Evolutionary conservation across 495 filamentous ascomycete genomes (phyloP).

Genomic region (Hyaloscypha hepaticicola): DNA sequence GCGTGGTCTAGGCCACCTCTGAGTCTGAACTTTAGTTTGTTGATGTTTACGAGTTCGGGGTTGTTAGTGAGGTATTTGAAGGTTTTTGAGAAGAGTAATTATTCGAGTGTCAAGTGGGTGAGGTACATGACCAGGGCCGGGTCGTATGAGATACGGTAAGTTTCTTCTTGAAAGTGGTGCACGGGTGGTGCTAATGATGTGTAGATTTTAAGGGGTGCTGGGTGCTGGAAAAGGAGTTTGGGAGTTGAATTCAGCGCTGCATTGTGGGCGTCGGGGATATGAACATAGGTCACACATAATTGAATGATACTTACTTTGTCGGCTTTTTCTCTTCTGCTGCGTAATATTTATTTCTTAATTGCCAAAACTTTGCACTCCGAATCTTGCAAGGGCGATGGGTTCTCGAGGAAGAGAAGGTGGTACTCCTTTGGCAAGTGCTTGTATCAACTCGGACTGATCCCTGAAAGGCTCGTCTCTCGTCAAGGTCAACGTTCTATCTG

Average conservation of each 20-base stretch:
- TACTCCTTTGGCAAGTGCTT: no score
- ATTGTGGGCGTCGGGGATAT: conserved; percentile 3
- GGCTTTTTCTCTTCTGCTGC: not conserved
- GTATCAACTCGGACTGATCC: no score
- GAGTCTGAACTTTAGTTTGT: conserved; percentile 83
- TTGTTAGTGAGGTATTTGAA: conserved; percentile 94
- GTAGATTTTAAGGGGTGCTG: conserved; percentile 7
- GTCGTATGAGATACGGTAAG: conserved; percentile 72
- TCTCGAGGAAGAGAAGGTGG: no score
- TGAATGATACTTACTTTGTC: not conserved
- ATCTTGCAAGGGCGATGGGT: no score
- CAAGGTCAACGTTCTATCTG: no score
- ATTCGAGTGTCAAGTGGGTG: conserved; percentile 98
- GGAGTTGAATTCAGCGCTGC: not conserved
- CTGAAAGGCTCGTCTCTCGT: no score
- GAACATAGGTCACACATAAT: conserved; percentile 1
- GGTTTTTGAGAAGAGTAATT: conserved; percentile 99
- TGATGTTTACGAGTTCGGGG: conserved; percentile 98
- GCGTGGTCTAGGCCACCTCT: conserved; percentile 94
- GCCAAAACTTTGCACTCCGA: no score
- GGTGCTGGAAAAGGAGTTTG: not conserved
- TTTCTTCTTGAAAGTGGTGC: not conserved
- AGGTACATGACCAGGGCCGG: conserved; percentile 97
- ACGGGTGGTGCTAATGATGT: not conserved
- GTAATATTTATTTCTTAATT: no score